phyloP scores from a whole-genome alignment of 2,329 filamentous ascomycete species.

The Huntiella decipiens region DNA sequence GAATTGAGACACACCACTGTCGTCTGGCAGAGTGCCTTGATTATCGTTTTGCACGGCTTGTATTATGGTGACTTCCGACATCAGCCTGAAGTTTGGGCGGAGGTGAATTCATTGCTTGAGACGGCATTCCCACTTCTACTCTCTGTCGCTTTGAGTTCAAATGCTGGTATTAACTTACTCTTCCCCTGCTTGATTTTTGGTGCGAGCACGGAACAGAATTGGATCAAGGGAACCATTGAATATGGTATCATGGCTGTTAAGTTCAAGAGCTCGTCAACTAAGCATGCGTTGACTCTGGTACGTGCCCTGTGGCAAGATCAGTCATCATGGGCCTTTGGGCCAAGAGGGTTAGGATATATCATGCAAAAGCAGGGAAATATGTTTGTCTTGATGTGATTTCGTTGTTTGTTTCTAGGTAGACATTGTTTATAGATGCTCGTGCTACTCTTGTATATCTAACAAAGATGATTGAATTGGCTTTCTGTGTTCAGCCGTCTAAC shows the following conservation, averaged over 20 bases:
- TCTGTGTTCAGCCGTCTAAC: background rate
- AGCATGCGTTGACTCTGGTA: slow-evolving; percentile 6
- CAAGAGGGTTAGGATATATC: slow-evolving; percentile 8
- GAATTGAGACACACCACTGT: slow-evolving; percentile 8
- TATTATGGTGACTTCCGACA: slow-evolving; percentile 8
- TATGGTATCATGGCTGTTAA: slow-evolving; percentile 10
- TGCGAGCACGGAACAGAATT: slow-evolving; percentile 10
- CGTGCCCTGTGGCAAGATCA: slow-evolving; percentile 8
- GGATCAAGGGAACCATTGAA: slow-evolving; percentile 7
- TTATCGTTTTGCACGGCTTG: slow-evolving; percentile 8
- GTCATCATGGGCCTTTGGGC: slow-evolving; percentile 6
- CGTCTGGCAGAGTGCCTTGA: slow-evolving; percentile 8
- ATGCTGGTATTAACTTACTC: slow-evolving; percentile 9
- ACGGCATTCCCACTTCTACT: slow-evolving; percentile 9
- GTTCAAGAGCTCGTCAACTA: slow-evolving; percentile 10
- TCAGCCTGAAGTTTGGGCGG: slow-evolving; percentile 3
- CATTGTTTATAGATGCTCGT: too few relatives aligned
- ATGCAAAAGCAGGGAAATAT: slow-evolving; percentile 11
- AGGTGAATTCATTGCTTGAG: slow-evolving; percentile 5
- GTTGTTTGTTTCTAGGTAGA: background rate
- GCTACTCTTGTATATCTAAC: too few relatives aligned
- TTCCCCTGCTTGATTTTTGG: slow-evolving; percentile 9
- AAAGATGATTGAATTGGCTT: background rate
- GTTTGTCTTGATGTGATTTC: slow-evolving; percentile 6
- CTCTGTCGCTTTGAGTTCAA: slow-evolving; percentile 9